Evolutionary conservation across 2,329 filamentous ascomycete species (phyloP), one percentile per base, ranked within the genome.

Genomic region (Sporothrix dimorphospora): DNA sequence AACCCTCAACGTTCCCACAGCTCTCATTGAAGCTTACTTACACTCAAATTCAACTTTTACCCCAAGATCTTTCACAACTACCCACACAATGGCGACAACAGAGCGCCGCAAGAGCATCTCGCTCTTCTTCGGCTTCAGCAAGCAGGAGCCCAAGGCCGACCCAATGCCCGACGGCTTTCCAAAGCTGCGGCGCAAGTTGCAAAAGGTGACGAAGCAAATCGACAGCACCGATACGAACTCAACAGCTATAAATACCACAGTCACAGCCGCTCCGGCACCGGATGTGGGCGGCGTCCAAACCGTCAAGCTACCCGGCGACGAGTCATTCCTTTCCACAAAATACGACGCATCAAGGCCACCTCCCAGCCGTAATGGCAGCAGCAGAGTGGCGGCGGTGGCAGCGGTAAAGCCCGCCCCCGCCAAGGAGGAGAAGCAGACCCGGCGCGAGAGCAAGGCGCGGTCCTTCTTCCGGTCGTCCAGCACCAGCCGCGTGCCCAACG

Each of bases 131-230:
- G 66, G 73, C 61, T 72, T 70, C 34, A 71, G 70, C 40, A 73
- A 70, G 9, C 71, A 51, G 12, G 70, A 72, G 27, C 69, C 61
- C 67, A 77, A 76, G 73, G 51, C 73, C 9, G 74, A 73, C 40
- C 4, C 38, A 4, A 40, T 21, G 30, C 42, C 27, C 2, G 70
- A 67, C 27, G 49, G 27, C 42, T n/a, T 68, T 14, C 75, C 76
- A 0, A 79, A 75, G 69, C 75, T 78, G 63, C 78, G 79, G 57
- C 79, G 76, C 61, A 81, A 79, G 75, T 77, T 81, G 27, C 80
- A 80, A 42, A 82, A 81, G 69, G 69, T 78, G 63, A 49, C 74
- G 38, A 78, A 75, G 72, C 76, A 77, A 47, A 59, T 68, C 55
- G 71, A 73, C 24, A 19, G 11, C n/a, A 49, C 51, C 55, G 71